phyloP scores from a whole-genome alignment of 1,284 basidiomycete species.

The Lentinula novae-zelandiae region DNA sequence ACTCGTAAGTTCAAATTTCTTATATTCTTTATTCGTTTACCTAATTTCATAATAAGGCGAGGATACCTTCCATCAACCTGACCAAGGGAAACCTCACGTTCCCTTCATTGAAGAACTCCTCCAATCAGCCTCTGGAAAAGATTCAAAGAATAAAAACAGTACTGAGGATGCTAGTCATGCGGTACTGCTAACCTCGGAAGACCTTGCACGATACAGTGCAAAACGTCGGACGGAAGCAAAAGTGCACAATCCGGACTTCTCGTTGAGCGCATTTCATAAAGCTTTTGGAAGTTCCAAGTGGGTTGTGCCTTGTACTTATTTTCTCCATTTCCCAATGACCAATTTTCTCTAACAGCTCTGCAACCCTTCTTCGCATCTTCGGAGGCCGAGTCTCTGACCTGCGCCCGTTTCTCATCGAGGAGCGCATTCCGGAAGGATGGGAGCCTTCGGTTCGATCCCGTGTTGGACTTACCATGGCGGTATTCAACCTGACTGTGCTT shows the following conservation, averaged over 20 bases:
- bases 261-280: slow-evolving; percentile 45
- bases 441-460: slow-evolving; percentile 52
- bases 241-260: slow-evolving; percentile 51
- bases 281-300: slow-evolving; percentile 68
- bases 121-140: slow-evolving; percentile 53
- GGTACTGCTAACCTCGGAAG: slow-evolving; percentile 44
- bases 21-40: background rate
- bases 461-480: slow-evolving; percentile 54
- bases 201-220: slow-evolving; percentile 52
- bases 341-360: slow-evolving; percentile 33
- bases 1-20: slow-evolving; percentile 41
- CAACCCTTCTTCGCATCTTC: slow-evolving; percentile 59
- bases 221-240: slow-evolving; percentile 57
- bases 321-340: background rate
- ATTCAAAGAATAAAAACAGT: background rate
- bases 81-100: slow-evolving; percentile 49
- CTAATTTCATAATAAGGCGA: slow-evolving; percentile 39
- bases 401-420: slow-evolving; percentile 52
- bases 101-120: slow-evolving; percentile 57
- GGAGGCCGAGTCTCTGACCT: slow-evolving; percentile 60
- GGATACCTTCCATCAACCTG: slow-evolving; percentile 44
- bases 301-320: slow-evolving; percentile 21
- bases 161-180: slow-evolving; percentile 37
- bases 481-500: slow-evolving; percentile 54
- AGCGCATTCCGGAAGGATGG: slow-evolving; percentile 67